Base-by-base conservation (phyloP, 176 grass and related monocot genomes). In the Oryza rufipogon region DNA sequence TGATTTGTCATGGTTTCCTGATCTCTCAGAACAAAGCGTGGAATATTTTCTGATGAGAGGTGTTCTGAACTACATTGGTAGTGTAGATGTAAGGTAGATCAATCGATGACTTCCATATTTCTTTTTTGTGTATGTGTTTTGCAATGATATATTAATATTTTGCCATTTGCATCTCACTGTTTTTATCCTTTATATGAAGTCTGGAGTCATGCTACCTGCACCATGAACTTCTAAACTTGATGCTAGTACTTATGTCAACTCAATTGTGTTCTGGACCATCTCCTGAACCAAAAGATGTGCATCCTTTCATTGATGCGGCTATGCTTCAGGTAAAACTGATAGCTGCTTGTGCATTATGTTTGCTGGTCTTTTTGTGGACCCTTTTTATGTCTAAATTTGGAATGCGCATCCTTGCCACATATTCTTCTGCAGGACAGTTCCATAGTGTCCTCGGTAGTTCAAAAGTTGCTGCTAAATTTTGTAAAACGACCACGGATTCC, bases 221-320 rank as follows among this genome's bases (percentile, higher is more conserved):
- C 84, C 91, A 99, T 44, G 96, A 99, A 82, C 88, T 99, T 73
- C 81, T 99, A 69, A 99, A 99, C 83, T 89, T 99, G 85, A 85
- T 99, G 86, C 87, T 99, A 80, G 96, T 99, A 73, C 87, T 94
- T 65, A 94, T 99, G 96, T 99, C 96, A 9, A 99, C 96, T 76
- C 96, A 99, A 64, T 92, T 99, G 49, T 96, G 96, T 92, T 92
- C 88, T 89, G 96, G 96, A 75, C 89, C 96, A 82, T 99, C 96
- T 67, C 93, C 93, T 87, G 93, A 91, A 73, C 87, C 89, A 38
- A 99, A 96, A 84, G 96, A 99, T 84, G 75, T 96, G 39, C 96
- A 99, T 88, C 93, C 96, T 82, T 99, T 96, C 81, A 90, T 99
- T 76, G 93, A 96, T 79, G 93, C 91, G 64, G 91, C 96, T 69